Percentiles rank a stretch among this genome's conserved stretches.
Conservation (phyloP, 1,284 basidiomycete genomes). For the Caloboletus inedulis region DNA sequence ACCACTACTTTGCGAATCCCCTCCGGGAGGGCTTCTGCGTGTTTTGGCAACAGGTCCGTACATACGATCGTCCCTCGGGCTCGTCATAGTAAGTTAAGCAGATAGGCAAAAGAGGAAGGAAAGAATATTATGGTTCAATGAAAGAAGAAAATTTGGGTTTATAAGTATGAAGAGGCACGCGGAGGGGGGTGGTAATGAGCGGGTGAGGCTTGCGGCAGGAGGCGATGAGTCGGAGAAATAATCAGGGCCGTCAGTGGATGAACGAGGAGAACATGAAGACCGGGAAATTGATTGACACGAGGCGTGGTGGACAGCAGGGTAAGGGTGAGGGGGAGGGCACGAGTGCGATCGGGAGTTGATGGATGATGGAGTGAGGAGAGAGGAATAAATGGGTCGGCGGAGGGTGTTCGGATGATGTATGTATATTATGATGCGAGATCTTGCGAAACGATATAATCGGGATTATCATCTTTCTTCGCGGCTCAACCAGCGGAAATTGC, state of each 20-base stretch:
- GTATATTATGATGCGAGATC: slow-evolving; percentile 26
- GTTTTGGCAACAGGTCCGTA: slow-evolving; percentile 53
- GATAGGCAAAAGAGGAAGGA: slow-evolving; percentile 44
- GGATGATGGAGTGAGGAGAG: slow-evolving; percentile 19
- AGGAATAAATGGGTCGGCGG: slow-evolving; percentile 33
- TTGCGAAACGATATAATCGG: slow-evolving; percentile 5
- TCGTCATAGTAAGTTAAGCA: slow-evolving; percentile 59
- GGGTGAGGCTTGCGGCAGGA: slow-evolving; percentile 35
- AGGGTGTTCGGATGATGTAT: slow-evolving; percentile 27
- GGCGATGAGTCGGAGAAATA: slow-evolving; percentile 41
- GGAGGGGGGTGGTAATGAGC: slow-evolving; percentile 30
- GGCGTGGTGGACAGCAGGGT: slow-evolving; percentile 41
- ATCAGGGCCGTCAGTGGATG: slow-evolving; percentile 40
- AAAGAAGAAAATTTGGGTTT: slow-evolving; percentile 42
- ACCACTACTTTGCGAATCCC: slow-evolving; percentile 55
- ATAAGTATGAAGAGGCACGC: slow-evolving; percentile 49
- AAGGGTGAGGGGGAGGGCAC: slow-evolving; percentile 36
- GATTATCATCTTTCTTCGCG: slow-evolving; percentile 27
- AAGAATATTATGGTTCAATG: slow-evolving; percentile 53
- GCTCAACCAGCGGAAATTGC: slow-evolving; percentile 3
- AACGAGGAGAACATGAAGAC: slow-evolving; percentile 48
- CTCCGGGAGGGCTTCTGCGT: slow-evolving; percentile 55
- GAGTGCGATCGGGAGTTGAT: slow-evolving; percentile 33
- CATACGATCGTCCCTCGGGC: slow-evolving; percentile 58
- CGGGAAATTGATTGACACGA: slow-evolving; percentile 40